Evolutionary conservation across 2,329 filamentous ascomycete genomes (phyloP), one percentile per base, ranked within the genome.

Genomic region (Atkinsonella hypoxylon): DNA sequence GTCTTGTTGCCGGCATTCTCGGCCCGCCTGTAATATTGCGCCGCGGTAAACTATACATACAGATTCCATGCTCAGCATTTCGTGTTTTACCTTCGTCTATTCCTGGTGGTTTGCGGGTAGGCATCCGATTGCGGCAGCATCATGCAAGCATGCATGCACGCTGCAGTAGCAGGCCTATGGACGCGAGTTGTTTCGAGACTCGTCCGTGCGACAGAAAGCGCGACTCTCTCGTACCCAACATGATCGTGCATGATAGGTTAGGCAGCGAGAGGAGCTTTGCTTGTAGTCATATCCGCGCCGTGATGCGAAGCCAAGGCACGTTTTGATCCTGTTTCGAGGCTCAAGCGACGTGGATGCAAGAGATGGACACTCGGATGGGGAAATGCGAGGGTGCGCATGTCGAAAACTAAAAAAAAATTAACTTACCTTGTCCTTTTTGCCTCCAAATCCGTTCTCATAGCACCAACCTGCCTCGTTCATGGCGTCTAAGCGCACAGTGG

Each of bases 391-490:
- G 26, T 26, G 26, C 26, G 26, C 4, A 26, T 26, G 4, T 26
- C 26, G 26, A 26, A 26, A 26, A 6, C 1, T 7, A 30, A 39
- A 26, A 36, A 49, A 51, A 31, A 11, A 7, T 36, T 45, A 44
- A 79, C 87, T 69, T 76, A 96, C 91, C 87, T 95, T 97, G 74
- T 98, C 90, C 68, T 97, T 98, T 68, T 89, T 93, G 63, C 89
- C 91, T 34, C 93, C 93, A 68, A 95, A 95, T n/a, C 93, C 93
- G 64, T 96, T 86, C 30, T 94, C 69, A 75, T 93, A 97, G 72
- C 93, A 98, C 89, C 89, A 95, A 36, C 83, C 93, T 49, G 85
- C 85, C 68, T 97, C 91, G 64, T 96, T 95, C 90, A 97, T 95
- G 52, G 90, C 93, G 71, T 98, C 93, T 82, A 59, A 41, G 55